Evolutionary conservation across 2,329 filamentous ascomycete species (phyloP).

Genomic region (Magnaporthiopsis poae): DNA sequence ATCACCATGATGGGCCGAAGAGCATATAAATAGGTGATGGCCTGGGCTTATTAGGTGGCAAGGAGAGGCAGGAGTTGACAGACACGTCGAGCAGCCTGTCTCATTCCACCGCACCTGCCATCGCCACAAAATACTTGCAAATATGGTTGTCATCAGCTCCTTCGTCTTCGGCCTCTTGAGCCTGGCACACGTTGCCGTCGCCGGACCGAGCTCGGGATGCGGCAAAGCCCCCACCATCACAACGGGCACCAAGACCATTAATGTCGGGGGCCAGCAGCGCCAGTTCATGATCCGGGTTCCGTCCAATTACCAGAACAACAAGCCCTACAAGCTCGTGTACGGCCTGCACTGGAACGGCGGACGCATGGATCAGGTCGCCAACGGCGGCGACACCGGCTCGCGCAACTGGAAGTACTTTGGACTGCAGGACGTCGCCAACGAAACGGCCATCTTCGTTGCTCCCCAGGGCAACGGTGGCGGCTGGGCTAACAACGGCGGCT

Average conservation of each 20-base stretch:
- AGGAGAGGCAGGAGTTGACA: not conserved
- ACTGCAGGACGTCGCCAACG: conserved; percentile 25
- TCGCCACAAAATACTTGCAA: not conserved
- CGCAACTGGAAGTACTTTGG: conserved; percentile 28
- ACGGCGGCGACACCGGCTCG: conserved; percentile 17
- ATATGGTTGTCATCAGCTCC: not conserved
- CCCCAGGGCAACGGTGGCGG: conserved; percentile 32
- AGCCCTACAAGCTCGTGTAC: conserved; percentile 25
- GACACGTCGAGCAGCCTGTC: not conserved
- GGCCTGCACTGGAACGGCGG: conserved; percentile 31
- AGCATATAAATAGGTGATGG: not conserved
- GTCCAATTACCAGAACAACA: conserved; percentile 3
- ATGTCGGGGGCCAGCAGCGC: not conserved
- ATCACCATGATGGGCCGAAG: not conserved
- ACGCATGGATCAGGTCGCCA: conserved; percentile 26
- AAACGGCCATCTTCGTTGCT: conserved; percentile 30
- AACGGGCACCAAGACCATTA: not conserved
- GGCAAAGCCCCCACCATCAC: not conserved
- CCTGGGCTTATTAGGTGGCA: not conserved
- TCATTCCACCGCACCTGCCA: not conserved
- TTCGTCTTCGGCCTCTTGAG: not conserved
- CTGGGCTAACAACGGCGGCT: conserved; percentile 32
- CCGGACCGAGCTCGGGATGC: not conserved
- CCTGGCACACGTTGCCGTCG: not conserved
- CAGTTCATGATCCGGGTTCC: conserved; percentile 5